Base-by-base conservation (phyloP, 2,329 filamentous ascomycete species). In the Microcyclospora pomicola region DNA sequence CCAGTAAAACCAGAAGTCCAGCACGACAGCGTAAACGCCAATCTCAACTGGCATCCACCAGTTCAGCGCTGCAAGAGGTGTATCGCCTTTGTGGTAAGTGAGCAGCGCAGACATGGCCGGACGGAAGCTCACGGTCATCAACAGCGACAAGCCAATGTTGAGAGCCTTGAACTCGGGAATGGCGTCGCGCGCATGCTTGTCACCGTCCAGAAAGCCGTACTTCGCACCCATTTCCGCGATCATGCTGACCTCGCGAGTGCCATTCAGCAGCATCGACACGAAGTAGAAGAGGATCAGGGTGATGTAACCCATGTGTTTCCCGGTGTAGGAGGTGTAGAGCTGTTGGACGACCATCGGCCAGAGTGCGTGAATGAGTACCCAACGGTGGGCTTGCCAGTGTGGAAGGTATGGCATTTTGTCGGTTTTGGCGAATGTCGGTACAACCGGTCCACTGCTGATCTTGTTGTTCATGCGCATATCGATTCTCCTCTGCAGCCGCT, bases 1-100 rank as follows among this genome's bases (percentile, higher is more conserved):
- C 59, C 59, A 57, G 44, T 63, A 63, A 44, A 62, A 63, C 59
- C 60, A 65, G 35, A 65, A 64, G 45, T 65, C 62, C 4, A 65
- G 50, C 5, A 64, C 46, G 30, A 65, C 54, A 5, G 54, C 55
- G 40, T 65, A 65, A 0, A 64, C 40, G 0, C 60, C 59, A 9
- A 61, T 51, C 15, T 63, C 57, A 3, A 64, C 14, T 0, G 55
- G 46, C 1, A 63, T 49, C 52, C 55, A 57, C 32, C 31, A 35
- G 5, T 37, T 38, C 51, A 53, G 61, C 9, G 49, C 37, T 2
- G 42, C 34, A 1, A 58, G 58, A 31, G 30, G 30, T 0, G 47
- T 31, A 29, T 47, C 47, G 9, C 37, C 46, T 2, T 35, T 27
- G 12, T 46, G 44, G 43, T 59, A 58, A 14, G 50, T 50, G 15